Conservation (phyloP, 2,329 filamentous ascomycete species). For the Aspergillus fructus region DNA sequence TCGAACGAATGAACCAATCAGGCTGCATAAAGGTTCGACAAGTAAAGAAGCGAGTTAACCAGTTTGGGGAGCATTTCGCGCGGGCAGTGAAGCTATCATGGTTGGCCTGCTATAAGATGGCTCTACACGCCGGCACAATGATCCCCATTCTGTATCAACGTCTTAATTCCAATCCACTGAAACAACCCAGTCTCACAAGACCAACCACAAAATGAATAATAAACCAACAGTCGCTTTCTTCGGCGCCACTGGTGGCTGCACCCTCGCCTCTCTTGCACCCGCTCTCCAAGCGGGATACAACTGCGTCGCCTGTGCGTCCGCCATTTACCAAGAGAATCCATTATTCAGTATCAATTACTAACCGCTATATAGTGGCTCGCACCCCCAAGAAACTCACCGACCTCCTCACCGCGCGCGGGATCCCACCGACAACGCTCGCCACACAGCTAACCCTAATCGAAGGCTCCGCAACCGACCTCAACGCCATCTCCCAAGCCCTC, state of each 20-base stretch:
- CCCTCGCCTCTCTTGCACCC: constrained; percentile 43
- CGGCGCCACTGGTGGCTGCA: constrained; percentile 53
- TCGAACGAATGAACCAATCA: too few species aligned
- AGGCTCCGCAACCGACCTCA: constrained; percentile 47
- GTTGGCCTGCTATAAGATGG: too few species aligned
- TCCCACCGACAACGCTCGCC: constrained; percentile 37
- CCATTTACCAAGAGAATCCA: neutral
- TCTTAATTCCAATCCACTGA: neutral
- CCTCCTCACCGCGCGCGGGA: constrained; percentile 41
- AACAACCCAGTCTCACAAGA: too few species aligned
- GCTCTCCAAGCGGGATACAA: constrained; percentile 47
- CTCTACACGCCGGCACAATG: neutral
- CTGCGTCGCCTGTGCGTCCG: constrained; percentile 40
- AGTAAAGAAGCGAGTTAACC: neutral
- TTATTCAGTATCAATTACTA: neutral
- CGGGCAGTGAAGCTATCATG: too few species aligned
- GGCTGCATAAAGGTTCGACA: too few species aligned
- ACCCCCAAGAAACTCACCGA: constrained; percentile 50
- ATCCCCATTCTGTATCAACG: neutral
- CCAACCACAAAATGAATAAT: too few species aligned
- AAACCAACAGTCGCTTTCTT: constrained; percentile 49
- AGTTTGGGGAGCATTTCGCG: neutral
- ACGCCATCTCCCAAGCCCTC: constrained; percentile 40
- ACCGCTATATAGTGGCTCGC: constrained; percentile 39
- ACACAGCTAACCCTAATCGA: constrained; percentile 48